Percentiles rank a stretch among this genome's conserved stretches.
Evolutionary conservation across 164 flowering plant genomes (phyloP).

Genomic region (Nymphaea thermarum): DNA sequence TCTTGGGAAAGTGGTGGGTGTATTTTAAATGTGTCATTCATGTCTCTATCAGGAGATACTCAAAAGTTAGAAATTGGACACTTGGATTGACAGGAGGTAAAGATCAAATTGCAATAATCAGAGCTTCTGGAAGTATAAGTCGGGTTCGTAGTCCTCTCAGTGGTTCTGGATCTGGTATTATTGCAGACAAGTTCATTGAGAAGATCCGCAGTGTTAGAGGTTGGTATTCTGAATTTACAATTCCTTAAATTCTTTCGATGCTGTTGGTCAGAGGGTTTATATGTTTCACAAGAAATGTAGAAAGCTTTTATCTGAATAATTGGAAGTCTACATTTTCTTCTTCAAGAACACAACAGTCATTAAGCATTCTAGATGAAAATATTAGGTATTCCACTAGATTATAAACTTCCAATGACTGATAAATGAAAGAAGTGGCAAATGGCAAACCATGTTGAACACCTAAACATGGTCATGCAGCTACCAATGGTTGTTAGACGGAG

Average conservation of each 20-base stretch:
- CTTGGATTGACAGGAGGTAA: slow-evolving; percentile 70
- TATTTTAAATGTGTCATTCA: not conserved
- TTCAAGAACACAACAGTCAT: no score
- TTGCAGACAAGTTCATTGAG: slow-evolving; percentile 68
- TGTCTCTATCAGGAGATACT: slow-evolving; percentile 51
- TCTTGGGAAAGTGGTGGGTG: not conserved
- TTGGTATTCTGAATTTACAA: slow-evolving; percentile 8
- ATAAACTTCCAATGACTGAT: no score
- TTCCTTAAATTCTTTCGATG: not conserved
- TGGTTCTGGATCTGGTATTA: slow-evolving; percentile 43
- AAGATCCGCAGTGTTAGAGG: slow-evolving; percentile 51
- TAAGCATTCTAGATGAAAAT: no score
- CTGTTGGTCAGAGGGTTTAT: not conserved
- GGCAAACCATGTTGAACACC: no score
- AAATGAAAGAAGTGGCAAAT: no score
- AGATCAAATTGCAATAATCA: slow-evolving; percentile 67
- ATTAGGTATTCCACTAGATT: no score
- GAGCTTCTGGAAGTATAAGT: slow-evolving; percentile 91
- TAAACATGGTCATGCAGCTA: no score
- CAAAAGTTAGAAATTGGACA: slow-evolving; percentile 75
- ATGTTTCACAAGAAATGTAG: not conserved
- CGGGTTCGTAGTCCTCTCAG: slow-evolving; percentile 63
- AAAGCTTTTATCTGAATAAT: no score
- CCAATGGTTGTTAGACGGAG: no score
- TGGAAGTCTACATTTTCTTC: not conserved